Base-by-base conservation (phyloP, 2,329 filamentous ascomycete genomes). In the Colletotrichum coccodes region DNA sequence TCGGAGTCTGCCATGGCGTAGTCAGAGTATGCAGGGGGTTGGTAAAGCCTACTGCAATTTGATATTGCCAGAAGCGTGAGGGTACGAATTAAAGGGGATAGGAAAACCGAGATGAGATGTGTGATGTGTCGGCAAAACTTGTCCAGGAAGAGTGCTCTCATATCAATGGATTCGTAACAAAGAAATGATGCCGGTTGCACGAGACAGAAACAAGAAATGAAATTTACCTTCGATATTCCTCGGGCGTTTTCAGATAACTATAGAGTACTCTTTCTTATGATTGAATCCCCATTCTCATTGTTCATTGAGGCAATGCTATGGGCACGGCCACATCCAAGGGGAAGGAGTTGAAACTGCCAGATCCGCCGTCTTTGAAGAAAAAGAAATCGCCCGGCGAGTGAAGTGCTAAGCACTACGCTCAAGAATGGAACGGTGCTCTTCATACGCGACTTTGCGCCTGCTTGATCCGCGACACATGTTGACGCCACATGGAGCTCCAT, bases 1-100 rank as follows among this genome's bases (percentile, higher is more conserved):
- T 12, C 16, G 9, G 36, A 23, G 28, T 50, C 49, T 12, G 47
- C 30, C 66, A 69, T 69, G 61, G 28, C 18, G 57, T 3, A 18
- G 36, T 40, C 11, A 32, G 21, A 12, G 12, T 6, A 16, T 16
- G 28, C 8, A 36, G 32, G 47, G 18, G 32, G n/a, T 21, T 36
- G 18, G 11, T 18, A 7, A 59, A 64, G 23, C 26, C 28, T 8
- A 3, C 7, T 23, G 6, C 30, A 40, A 28, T 46, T 12, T 16
- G 23, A 38, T 12, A 36, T 18, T 3, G 32, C 6, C n/a, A 42
- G 34, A 6, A 46, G 26, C 12, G 9, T n/a, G 16, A 14, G 16
- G 44, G 28, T 36, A 34, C 14, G 16, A 47, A 18, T n/a, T 9
- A 5, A 36, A 47, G 42, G 3, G 9, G 18, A 32, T 16, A 38